These are phyloP conservation scores for Pochonia chlamydosporia DNA, from an alignment of 2,329 filamentous ascomycete species.

Conservation along the genomic window DNA sequence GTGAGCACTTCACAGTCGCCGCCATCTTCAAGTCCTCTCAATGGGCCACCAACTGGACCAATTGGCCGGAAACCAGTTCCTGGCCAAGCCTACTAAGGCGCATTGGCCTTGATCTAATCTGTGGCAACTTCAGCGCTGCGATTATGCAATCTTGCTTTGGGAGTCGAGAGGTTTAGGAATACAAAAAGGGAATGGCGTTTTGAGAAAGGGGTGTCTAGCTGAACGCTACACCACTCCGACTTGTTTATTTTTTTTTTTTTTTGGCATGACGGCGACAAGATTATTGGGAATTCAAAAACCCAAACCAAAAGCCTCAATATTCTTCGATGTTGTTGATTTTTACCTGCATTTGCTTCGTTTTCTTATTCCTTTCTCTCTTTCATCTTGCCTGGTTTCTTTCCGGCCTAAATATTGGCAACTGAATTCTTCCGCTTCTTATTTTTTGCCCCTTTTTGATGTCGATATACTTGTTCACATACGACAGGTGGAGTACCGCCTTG, in stretches of 20 bases:
- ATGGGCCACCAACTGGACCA: conserved; percentile 34
- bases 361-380: background rate
- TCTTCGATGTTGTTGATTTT: conserved; percentile 13
- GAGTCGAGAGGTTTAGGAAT: conserved; percentile 15
- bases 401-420: conserved; percentile 17
- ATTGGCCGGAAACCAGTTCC: conserved; percentile 52
- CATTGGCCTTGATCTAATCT: too few relatives aligned
- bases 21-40: conserved; percentile 26
- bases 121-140: conserved; percentile 6
- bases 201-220: conserved; percentile 13
- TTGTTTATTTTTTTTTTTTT: background rate
- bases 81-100: conserved; percentile 42
- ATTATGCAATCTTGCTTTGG: conserved; percentile 7
- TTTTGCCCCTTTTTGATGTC: conserved; percentile 4
- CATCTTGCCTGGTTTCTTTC: background rate
- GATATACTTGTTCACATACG: conserved; percentile 6
- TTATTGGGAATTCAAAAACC: background rate
- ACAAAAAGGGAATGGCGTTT: conserved; percentile 22
- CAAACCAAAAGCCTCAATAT: conserved; percentile 6
- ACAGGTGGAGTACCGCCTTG: background rate
- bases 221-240: conserved; percentile 12
- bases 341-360: background rate
- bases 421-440: conserved; percentile 20
- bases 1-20: conserved; percentile 37
- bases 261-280: background rate